Base-by-base conservation (phyloP, 768 basidiomycete species). In the Austroboletus festivus region DNA sequence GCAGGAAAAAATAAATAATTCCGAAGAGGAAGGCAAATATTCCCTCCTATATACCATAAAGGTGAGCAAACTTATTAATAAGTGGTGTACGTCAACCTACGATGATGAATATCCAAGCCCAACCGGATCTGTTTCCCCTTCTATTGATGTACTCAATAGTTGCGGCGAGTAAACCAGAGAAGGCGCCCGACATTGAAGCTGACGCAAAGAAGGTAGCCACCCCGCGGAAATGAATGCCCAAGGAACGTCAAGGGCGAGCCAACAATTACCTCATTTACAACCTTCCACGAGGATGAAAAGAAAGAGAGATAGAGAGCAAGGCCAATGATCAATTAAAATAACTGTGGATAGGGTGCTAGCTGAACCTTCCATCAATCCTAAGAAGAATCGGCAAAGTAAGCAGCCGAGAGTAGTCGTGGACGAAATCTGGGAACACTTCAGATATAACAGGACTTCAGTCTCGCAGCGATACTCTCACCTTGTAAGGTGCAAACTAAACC, bases 401-500 rank as follows among this genome's bases (percentile, higher is more conserved):
- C 15, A 85, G 71, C 23, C 85, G 81, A 61, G 61, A 78, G 70
- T 62, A 83, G 57, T 53, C 70, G 6, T 79, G 67, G 15, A 79
- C 77, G 13, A 80, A 70, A 10, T 79, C 26, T n/a, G 31, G 20
- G 18, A 39, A 22, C 24, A 19, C 24, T 19, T 24, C 33, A 20
- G 43, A 34, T 24, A 18, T 26, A 42, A 3, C 20, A 6, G 4
- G n/a, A 30, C 21, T 26, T n/a, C 26, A 6, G 9, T 18, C n/a
- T 20, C 20, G 42, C n/a, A 39, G 11, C 16, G n/a, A 38, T 10
- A 53, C 26, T 28, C 31, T 50, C 21, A 75, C 82, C 83, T 73
- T 87, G 84, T 38, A 80, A 68, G 9, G 81, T 73, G 10, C 77
- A 74, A 13, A 82, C 74, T n/a, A 85, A 40, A n/a, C 86, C 86